Percentiles rank a stretch among this genome's conserved stretches.
Evolutionary conservation across 352 stramenopile genomes (phyloP).

Genomic region (Globisporangium cystogenes): DNA sequence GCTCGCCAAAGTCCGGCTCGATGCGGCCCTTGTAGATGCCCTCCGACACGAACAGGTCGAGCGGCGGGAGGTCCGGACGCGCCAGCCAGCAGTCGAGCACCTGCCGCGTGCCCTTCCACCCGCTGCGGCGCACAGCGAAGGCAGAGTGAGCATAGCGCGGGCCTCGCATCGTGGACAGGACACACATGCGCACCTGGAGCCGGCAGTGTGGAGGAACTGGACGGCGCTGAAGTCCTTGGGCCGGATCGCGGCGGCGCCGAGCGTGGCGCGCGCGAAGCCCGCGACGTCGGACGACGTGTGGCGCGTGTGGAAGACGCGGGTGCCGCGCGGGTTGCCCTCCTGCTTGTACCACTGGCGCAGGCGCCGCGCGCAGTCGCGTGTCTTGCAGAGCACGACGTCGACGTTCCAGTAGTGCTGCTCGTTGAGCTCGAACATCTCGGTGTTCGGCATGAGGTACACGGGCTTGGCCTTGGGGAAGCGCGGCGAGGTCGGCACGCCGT

Average conservation of each 20-base stretch:
- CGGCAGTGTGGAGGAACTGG: neutral
- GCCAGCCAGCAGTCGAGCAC: conserved; percentile 52
- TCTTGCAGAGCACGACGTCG: conserved; percentile 56
- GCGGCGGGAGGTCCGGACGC: conserved; percentile 28
- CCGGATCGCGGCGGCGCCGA: neutral
- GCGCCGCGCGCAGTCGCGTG: conserved; percentile 3
- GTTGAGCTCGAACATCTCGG: conserved; percentile 52
- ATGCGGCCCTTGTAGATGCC: conserved; percentile 13
- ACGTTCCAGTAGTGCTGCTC: conserved; percentile 32
- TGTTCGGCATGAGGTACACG: conserved; percentile 47
- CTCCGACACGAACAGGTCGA: conserved; percentile 32
- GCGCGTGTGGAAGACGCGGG: conserved; percentile 36
- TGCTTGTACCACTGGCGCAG: conserved; percentile 39
- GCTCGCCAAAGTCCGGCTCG: too few species aligned
- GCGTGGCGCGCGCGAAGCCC: neutral
- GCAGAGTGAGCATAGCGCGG: too few species aligned
- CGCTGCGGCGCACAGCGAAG: neutral
- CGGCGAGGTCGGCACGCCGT: conserved; percentile 17
- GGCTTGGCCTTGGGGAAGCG: conserved; percentile 30
- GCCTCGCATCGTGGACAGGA: too few species aligned
- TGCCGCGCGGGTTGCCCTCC: conserved; percentile 38
- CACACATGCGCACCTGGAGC: neutral
- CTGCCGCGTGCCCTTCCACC: conserved; percentile 51
- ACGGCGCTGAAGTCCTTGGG: neutral
- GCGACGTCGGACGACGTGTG: conserved; percentile 50